These are phyloP conservation scores for Hapsidospora chrysogenum DNA, from an alignment of 495 filamentous ascomycete species.

Conservation along the genomic window DNA sequence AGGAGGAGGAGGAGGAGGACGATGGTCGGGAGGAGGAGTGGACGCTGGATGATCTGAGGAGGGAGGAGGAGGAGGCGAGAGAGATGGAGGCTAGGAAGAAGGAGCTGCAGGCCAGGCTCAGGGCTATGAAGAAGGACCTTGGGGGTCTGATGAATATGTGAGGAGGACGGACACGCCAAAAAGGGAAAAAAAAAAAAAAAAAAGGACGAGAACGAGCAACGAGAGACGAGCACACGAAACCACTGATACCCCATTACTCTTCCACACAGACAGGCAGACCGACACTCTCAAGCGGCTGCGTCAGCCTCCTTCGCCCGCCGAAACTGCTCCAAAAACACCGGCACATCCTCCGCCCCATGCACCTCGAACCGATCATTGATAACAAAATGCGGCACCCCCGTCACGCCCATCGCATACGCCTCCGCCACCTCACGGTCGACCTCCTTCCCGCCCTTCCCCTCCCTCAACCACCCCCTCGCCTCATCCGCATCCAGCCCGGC, in stretches of 20 bases:
- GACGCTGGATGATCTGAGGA: slow-evolving; percentile 59
- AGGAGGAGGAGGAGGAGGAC: slow-evolving; percentile 14
- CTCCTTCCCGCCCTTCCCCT: slow-evolving; percentile 44
- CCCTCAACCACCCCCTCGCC: slow-evolving; percentile 43
- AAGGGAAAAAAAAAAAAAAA: background rate
- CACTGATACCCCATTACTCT: background rate
- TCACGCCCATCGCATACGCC: slow-evolving; percentile 39
- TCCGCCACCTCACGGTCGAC: slow-evolving; percentile 54
- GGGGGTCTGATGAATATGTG: slow-evolving; percentile 38
- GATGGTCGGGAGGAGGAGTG: slow-evolving; percentile 25
- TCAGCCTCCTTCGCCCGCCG: slow-evolving; percentile 25
- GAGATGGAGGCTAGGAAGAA: slow-evolving; percentile 65
- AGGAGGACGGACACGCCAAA: background rate
- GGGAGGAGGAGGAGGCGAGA: slow-evolving; percentile 63
- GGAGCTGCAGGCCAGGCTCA: slow-evolving; percentile 59
- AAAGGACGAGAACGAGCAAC: no score
- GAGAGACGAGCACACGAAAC: background rate
- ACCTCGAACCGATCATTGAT: slow-evolving; percentile 45
- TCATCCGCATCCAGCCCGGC: slow-evolving; percentile 45
- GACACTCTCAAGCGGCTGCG: no score
- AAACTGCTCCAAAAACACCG: slow-evolving; percentile 40
- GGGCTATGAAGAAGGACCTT: slow-evolving; percentile 66
- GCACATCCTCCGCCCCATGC: slow-evolving; percentile 46
- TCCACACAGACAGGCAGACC: no score
- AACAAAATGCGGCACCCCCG: slow-evolving; percentile 60